Conservation (phyloP, 208 protist species). For the Balamuthia mandrillaris region DNA sequence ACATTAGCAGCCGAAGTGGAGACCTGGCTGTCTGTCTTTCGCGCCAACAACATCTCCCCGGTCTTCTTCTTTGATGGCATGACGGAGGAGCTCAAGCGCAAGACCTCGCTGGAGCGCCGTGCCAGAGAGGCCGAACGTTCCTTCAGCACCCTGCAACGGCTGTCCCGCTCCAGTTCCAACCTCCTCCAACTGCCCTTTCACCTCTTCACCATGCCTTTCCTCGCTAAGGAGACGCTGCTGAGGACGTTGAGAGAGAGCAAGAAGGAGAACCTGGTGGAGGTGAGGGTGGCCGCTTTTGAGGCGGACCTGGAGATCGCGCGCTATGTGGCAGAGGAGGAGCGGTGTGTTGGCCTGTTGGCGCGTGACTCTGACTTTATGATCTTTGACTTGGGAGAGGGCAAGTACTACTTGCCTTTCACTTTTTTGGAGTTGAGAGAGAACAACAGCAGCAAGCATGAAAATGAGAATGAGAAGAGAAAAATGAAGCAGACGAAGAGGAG, state of each 20-base stretch:
- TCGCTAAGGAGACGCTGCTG: background rate
- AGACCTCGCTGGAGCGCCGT: background rate
- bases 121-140: background rate
- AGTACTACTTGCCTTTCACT: too few species aligned
- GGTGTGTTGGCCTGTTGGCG: background rate
- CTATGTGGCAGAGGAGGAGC: background rate
- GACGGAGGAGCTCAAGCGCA: background rate
- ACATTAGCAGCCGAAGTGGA: background rate
- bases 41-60: background rate
- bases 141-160: background rate
- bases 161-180: background rate
- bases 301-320: background rate
- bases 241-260: background rate
- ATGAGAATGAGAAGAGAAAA: too few species aligned
- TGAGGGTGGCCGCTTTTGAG: background rate
- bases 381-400: background rate
- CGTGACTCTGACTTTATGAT: constrained; percentile 15
- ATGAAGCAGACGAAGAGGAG: too few species aligned
- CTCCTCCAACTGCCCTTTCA: background rate
- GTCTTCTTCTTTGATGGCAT: constrained; percentile 8
- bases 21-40: background rate
- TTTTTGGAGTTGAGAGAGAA: too few species aligned
- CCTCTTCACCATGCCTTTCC: background rate
- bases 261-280: background rate
- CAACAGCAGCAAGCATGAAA: too few species aligned